A percentile compares a stretch with the other conserved stretches of the same genome.
Evolutionary conservation across 495 filamentous ascomycete species (phyloP).

Genomic region (Xylaria bambusicola): DNA sequence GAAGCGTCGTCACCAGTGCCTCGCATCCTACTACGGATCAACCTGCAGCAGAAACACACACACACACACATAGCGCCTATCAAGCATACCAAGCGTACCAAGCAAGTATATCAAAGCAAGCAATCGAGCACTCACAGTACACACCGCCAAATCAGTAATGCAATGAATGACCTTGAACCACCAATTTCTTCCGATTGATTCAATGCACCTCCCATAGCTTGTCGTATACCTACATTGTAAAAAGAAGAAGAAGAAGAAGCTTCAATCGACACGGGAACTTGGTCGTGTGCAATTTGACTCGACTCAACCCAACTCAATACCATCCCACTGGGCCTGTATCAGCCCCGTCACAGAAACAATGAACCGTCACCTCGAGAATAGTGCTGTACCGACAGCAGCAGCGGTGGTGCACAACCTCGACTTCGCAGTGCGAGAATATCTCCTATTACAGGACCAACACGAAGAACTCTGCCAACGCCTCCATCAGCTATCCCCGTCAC

Average conservation of each 20-base stretch:
- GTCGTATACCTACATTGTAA: too few species aligned
- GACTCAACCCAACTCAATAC: not conserved
- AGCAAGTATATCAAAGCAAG: too few species aligned
- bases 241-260: too few species aligned
- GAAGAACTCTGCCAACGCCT: constrained; percentile 53
- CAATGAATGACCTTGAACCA: not conserved
- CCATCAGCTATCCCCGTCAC: constrained; percentile 44
- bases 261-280: not conserved
- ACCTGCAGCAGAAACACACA: too few species aligned
- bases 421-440: constrained; percentile 57
- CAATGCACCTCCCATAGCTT: constrained; percentile 6
- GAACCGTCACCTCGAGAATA: not conserved
- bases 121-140: too few species aligned
- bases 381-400: not conserved
- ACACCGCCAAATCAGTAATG: constrained; percentile 9
- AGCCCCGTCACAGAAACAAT: not conserved
- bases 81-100: too few species aligned
- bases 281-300: not conserved
- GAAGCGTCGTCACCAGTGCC: too few species aligned
- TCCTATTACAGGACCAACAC: constrained; percentile 57
- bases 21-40: too few species aligned
- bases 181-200: not conserved
- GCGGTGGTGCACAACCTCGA: constrained; percentile 31
- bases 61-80: too few species aligned
- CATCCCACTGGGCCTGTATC: too few species aligned